These are phyloP conservation scores for Sanguinoderma infundibulare DNA, from an alignment of 1,284 basidiomycete genomes.

Conservation along the genomic window DNA sequence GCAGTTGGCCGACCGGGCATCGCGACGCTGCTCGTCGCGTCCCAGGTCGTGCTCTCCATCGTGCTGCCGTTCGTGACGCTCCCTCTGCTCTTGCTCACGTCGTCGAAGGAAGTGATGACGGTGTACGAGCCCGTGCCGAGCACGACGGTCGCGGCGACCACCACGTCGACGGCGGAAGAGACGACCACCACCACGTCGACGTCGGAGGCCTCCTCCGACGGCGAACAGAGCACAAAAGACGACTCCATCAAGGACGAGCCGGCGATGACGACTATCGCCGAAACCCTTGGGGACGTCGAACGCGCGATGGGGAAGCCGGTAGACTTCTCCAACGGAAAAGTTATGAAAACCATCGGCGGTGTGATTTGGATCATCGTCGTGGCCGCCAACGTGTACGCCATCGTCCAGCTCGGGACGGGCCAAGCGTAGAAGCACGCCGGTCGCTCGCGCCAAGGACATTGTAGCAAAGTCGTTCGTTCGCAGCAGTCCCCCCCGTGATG, in stretches of 20 bases:
- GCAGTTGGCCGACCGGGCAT: slow-evolving; percentile 79
- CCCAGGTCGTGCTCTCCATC: slow-evolving; percentile 87
- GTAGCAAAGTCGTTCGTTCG: not conserved
- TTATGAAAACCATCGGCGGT: slow-evolving; percentile 57
- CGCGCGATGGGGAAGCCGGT: slow-evolving; percentile 39
- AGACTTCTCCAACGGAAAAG: slow-evolving; percentile 65
- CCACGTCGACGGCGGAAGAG: not conserved
- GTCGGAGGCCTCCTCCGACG: slow-evolving; percentile 6
- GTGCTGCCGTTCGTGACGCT: slow-evolving; percentile 87
- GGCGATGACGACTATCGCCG: not conserved
- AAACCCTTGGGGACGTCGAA: not conserved
- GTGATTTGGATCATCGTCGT: slow-evolving; percentile 65
- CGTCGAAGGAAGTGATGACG: slow-evolving; percentile 70
- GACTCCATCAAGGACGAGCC: not conserved
- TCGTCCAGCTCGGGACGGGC: slow-evolving; percentile 49
- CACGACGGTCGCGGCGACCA: slow-evolving; percentile 1
- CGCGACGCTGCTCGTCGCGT: slow-evolving; percentile 82
- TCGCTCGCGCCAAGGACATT: not conserved
- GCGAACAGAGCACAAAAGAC: not conserved
- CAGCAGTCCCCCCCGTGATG: not conserved
- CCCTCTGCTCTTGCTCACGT: slow-evolving; percentile 79
- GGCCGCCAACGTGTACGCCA: slow-evolving; percentile 69
- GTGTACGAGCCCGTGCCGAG: slow-evolving; percentile 35
- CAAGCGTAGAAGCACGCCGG: not conserved
- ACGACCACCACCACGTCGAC: not conserved